Evolutionary conservation across 371 early-diverging fungal genomes (phyloP), one percentile per base, ranked within the genome.

Genomic region (Lichtheimia corymbifera): DNA sequence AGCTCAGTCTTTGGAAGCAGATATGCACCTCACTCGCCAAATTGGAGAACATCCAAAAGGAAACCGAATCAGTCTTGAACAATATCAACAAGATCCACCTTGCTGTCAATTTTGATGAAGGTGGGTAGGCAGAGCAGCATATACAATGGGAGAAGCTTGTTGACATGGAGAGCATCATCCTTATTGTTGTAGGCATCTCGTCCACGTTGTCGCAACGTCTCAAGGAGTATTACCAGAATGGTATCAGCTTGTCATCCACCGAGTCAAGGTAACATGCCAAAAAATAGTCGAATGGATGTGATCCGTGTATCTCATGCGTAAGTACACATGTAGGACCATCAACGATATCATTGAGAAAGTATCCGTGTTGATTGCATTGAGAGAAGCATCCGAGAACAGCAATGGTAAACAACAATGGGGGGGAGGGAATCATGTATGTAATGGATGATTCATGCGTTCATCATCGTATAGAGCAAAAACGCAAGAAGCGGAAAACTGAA

Each of bases 401-500:
- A 66, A 72, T 56, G 72, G 74, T 77, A 70, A 58, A 9, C 7
- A 28, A 22, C 1, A 2, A 22, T 22, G 22, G 2, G 1, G 28
- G 4, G 4, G 35, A 35, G 9, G 5, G 43, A 49, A 49, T 20
- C 17, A n/a, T 35, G 30, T 50, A 13, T 22, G 30, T 44, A 18
- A 18, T 20, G 43, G 11, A 17, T 20, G 56, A 20, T 43, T 18
- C 22, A 13, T 27, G 22, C 7, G 15, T 22, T 25, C 18, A 18
- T 18, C 15, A 25, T 18, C 15, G 27, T 15, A 58, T n/a, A 62
- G 50, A 52, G 15, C 58, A 58, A 53, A 86, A 84, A 59, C 63
- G 88, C 55, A 89, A 86, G 59, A 88, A 87, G 54, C 79, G 89
- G 50, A 88, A 83, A 71, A 65, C 77, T n/a, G 89, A 89, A 49